Evolutionary conservation across 345 rosid species (phyloP).

Genomic region (Salix purpurea): DNA sequence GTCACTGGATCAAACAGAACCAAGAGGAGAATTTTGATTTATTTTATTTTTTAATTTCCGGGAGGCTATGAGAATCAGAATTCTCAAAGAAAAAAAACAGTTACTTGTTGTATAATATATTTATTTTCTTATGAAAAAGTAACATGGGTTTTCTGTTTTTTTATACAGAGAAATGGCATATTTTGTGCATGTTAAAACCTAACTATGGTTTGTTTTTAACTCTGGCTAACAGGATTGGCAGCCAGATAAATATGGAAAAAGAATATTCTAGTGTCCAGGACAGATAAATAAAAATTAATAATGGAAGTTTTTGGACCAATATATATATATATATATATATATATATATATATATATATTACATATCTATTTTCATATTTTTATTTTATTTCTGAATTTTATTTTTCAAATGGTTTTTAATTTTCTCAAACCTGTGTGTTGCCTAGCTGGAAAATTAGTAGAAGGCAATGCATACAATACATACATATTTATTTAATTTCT

Average conservation of each 20-base stretch:
- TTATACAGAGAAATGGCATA: not conserved
- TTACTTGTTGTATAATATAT: not conserved
- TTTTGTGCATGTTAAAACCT: slow-evolving; percentile 8
- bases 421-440: not conserved
- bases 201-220: slow-evolving; percentile 26
- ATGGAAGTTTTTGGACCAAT: not conserved
- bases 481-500: not conserved
- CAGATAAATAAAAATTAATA: not conserved
- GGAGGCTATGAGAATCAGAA: not conserved
- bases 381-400: not conserved
- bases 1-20: slow-evolving; percentile 1
- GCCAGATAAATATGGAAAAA: slow-evolving; percentile 11
- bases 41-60: not conserved
- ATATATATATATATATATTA: not conserved
- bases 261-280: not conserved
- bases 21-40: not conserved
- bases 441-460: not conserved
- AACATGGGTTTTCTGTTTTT: slow-evolving; percentile 2
- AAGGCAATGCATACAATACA: not conserved
- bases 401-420: not conserved
- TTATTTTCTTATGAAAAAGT: not conserved
- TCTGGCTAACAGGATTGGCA: not conserved
- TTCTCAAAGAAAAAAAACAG: not conserved
- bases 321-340: not conserved
- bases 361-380: not conserved